Evolutionary conservation across 2,329 filamentous ascomycete species (phyloP).

Genomic region (Lojkania enalia): DNA sequence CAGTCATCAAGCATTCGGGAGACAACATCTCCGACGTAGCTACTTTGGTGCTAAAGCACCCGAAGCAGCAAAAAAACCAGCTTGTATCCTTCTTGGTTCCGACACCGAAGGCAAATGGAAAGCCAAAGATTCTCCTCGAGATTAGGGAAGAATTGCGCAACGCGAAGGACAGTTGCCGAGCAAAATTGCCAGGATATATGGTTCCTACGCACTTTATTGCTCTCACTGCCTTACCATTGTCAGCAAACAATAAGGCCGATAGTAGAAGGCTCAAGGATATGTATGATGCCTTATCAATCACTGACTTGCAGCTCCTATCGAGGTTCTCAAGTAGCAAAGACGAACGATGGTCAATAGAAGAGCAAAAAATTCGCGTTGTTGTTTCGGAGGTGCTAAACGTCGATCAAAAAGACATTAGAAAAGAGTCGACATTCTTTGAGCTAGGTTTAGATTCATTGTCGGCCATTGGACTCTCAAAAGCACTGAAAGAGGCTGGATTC

Average conservation of each 20-base stretch:
- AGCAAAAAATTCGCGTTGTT: constrained; percentile 56
- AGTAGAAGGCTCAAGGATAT: constrained; percentile 67
- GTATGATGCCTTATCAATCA: constrained; percentile 64
- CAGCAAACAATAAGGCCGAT: constrained; percentile 88
- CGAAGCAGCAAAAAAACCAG: constrained; percentile 75
- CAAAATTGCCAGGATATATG: constrained; percentile 81
- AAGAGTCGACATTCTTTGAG: constrained; percentile 75
- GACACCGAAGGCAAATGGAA: constrained; percentile 15
- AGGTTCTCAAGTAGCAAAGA: constrained; percentile 12
- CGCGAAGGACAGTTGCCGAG: constrained; percentile 62
- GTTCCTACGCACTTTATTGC: constrained; percentile 81
- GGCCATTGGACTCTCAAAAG: constrained; percentile 68
- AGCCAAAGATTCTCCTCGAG: constrained; percentile 25
- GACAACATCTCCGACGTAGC: constrained; percentile 67
- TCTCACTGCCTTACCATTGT: constrained; percentile 74
- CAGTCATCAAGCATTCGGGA: constrained; percentile 69
- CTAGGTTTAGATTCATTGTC: constrained; percentile 88
- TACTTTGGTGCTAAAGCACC: constrained; percentile 75
- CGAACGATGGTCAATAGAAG: constrained; percentile 39
- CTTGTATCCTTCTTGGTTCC: constrained; percentile 72
- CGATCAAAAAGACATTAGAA: constrained; percentile 49
- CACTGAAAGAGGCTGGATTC: constrained; percentile 67
- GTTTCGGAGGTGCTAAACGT: constrained; percentile 59
- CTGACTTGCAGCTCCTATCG: constrained; percentile 63
- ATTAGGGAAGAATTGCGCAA: constrained; percentile 21